phyloP scores from a whole-genome alignment of 768 basidiomycete species.

The Boletus fagicola region DNA sequence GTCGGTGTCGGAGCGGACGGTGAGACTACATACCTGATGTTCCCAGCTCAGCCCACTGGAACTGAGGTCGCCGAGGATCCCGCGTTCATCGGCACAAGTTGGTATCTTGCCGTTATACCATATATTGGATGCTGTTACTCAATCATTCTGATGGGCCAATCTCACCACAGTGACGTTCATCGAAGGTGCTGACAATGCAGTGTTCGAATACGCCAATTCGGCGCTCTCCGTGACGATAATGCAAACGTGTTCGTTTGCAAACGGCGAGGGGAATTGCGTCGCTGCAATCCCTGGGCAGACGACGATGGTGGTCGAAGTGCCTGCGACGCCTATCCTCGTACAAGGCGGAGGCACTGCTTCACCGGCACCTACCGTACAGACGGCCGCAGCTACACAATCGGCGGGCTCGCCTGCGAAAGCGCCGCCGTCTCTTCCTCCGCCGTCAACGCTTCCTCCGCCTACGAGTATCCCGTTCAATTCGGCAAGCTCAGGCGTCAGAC shows the following conservation, averaged over 20 bases:
- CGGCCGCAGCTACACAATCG: no score
- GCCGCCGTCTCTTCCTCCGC: no score
- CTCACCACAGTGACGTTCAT: neutral
- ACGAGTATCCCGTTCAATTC: neutral
- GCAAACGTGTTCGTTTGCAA: neutral
- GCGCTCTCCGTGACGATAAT: neutral
- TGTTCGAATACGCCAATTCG: neutral
- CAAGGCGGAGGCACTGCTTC: slow-evolving; percentile 9
- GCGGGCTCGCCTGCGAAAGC: no score
- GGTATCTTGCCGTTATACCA: neutral
- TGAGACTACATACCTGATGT: slow-evolving; percentile 42
- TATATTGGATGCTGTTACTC: neutral
- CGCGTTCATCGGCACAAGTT: slow-evolving; percentile 42
- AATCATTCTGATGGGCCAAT: neutral
- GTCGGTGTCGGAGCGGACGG: slow-evolving; percentile 43
- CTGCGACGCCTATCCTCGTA: slow-evolving; percentile 8
- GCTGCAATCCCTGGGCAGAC: neutral
- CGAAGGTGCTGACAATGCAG: neutral
- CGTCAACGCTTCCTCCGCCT: no score
- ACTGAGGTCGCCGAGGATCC: slow-evolving; percentile 25
- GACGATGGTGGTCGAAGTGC: no score
- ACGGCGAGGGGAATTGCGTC: neutral
- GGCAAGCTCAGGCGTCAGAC: slow-evolving; percentile 3
- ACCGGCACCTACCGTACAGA: neutral
- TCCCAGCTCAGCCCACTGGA: slow-evolving; percentile 37